A percentile compares a stretch with the other conserved stretches of the same genome.
phyloP scores from a whole-genome alignment of 1,139 yeast species.

The Lodderomyces jiufengensis region DNA sequence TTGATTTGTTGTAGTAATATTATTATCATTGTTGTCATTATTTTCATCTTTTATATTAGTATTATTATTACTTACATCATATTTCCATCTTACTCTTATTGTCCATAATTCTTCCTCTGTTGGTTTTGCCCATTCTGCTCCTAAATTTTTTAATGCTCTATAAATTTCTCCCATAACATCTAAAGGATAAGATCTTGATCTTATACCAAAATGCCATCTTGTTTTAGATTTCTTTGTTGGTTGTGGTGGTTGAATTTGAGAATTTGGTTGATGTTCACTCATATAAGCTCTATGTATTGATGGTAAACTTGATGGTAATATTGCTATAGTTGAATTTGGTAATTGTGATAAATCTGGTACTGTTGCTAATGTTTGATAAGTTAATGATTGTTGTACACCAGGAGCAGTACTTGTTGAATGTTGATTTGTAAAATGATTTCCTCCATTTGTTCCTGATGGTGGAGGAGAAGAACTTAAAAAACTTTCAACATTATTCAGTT shows the following conservation, averaged over 20 bases:
- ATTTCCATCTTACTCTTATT: conserved; percentile 93
- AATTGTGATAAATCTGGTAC: conserved; percentile 49
- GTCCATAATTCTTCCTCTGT: conserved; percentile 95
- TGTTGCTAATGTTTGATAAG: conserved; percentile 48
- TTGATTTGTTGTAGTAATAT: conserved; percentile 18
- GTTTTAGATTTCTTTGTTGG: conserved; percentile 84
- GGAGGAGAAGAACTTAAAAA: conserved; percentile 53
- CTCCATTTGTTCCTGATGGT: conserved; percentile 18
- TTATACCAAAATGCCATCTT: conserved; percentile 97
- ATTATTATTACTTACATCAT: conserved; percentile 33
- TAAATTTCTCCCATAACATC: conserved; percentile 99
- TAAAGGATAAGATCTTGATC: conserved; percentile 92
- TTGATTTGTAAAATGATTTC: neutral
- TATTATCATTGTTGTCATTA: no score
- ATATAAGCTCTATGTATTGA: conserved; percentile 92
- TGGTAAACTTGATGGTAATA: conserved; percentile 89
- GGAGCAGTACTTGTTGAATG: conserved; percentile 29
- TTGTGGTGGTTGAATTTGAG: conserved; percentile 61
- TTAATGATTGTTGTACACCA: conserved; percentile 46
- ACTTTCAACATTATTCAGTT: conserved; percentile 49
- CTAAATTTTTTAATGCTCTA: conserved; percentile 86
- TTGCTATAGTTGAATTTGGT: conserved; percentile 75
- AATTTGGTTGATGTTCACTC: conserved; percentile 58
- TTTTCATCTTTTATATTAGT: neutral
- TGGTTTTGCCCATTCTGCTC: conserved; percentile 97